Evolutionary conservation across 1,139 yeast species (phyloP).

Genomic region (Hemisphaericaspora xylanilytica): DNA sequence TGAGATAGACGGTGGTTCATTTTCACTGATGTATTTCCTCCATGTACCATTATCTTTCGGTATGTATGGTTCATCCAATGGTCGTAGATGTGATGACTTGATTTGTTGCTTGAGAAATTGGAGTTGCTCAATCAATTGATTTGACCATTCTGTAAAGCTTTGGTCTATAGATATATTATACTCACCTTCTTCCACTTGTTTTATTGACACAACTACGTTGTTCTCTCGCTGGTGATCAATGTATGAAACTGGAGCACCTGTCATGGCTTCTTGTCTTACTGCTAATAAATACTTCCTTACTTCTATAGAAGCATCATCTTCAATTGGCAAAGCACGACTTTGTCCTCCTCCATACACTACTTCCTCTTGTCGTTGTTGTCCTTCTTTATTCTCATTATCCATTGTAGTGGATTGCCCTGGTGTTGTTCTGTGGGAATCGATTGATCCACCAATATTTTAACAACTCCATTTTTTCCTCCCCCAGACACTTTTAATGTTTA

Average conservation of each 20-base stretch:
- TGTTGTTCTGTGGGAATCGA: no score
- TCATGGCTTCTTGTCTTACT: slow-evolving; percentile 34
- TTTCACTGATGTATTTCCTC: slow-evolving; percentile 5
- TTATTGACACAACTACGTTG: no score
- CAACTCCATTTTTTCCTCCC: no score
- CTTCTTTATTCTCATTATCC: no score
- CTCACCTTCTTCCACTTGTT: background rate
- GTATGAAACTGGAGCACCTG: slow-evolving; percentile 18
- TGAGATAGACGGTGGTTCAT: slow-evolving; percentile 27
- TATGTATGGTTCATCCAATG: background rate
- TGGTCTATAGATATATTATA: background rate
- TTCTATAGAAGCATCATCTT: slow-evolving; percentile 13
- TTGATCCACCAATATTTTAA: no score
- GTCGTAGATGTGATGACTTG: background rate
- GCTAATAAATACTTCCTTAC: slow-evolving; percentile 27
- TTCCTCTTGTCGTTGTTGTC: background rate
- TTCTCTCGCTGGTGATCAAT: no score
- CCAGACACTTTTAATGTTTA: background rate
- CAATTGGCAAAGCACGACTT: slow-evolving; percentile 24
- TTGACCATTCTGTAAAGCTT: background rate
- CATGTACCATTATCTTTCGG: slow-evolving; percentile 5
- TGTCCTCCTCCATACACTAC: slow-evolving; percentile 17
- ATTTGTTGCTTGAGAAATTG: background rate
- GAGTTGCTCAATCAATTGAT: background rate
- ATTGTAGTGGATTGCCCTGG: no score